Conservation (phyloP, 495 filamentous ascomycete genomes). For the Penicillium cataractarum region DNA sequence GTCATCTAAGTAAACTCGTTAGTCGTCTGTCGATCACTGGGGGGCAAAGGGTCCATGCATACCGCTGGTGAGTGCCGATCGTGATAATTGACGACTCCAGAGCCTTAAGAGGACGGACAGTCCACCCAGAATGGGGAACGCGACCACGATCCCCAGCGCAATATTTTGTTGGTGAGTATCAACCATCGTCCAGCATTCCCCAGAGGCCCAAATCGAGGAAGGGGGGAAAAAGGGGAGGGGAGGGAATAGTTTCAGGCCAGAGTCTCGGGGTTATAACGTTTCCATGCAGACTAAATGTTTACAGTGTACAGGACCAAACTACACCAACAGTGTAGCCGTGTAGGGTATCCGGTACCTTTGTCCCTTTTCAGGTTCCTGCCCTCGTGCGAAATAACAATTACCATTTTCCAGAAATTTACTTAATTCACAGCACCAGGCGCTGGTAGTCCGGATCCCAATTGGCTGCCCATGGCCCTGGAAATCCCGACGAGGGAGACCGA, state of each 20-base stretch:
- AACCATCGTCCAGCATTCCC: slow-evolving; percentile 17
- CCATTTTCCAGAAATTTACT: neutral
- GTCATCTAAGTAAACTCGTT: slow-evolving; percentile 25
- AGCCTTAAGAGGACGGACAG: slow-evolving; percentile 45
- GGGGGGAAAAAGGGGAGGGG: neutral
- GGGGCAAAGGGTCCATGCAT: slow-evolving; percentile 4
- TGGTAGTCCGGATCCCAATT: neutral
- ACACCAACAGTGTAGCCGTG: too few species aligned
- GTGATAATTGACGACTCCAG: slow-evolving; percentile 49
- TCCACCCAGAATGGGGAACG: slow-evolving; percentile 50
- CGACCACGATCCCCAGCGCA: slow-evolving; percentile 50
- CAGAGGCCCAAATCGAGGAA: neutral
- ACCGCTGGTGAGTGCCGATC: slow-evolving; percentile 31
- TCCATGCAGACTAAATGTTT: neutral
- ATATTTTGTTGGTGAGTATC: slow-evolving; percentile 39
- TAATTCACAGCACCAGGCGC: neutral
- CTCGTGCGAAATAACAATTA: neutral
- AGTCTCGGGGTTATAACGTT: neutral
- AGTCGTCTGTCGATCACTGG: slow-evolving; percentile 22
- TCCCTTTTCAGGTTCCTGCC: too few species aligned
- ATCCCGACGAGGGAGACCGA: neutral
- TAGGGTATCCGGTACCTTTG: too few species aligned
- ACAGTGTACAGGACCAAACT: neutral
- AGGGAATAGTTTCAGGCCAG: neutral
- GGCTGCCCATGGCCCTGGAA: neutral